Evolutionary conservation across 2,329 filamentous ascomycete genomes (phyloP).

Genomic region (Penicillium hesseltinei): DNA sequence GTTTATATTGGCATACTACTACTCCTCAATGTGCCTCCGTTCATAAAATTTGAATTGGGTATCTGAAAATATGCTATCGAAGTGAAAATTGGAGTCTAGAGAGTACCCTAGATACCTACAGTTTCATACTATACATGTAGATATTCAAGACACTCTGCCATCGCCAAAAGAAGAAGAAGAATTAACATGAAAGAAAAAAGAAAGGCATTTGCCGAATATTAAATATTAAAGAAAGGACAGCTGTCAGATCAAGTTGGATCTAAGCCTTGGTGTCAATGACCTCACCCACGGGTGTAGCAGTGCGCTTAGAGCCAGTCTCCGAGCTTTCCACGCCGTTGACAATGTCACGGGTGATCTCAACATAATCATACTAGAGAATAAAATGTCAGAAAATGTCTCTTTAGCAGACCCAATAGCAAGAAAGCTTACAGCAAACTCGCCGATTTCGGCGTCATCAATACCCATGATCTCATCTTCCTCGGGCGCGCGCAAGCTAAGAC

Average conservation of each 20-base stretch:
- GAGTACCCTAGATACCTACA: not conserved
- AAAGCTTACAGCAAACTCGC: constrained; percentile 73
- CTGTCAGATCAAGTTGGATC: not conserved
- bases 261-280: constrained; percentile 28
- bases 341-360: constrained; percentile 75
- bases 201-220: constrained; percentile 1
- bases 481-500: constrained; percentile 68
- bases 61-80: constrained; percentile 8
- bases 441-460: constrained; percentile 86
- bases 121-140: not conserved
- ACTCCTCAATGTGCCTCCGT: not conserved
- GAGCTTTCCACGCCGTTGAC: constrained; percentile 42
- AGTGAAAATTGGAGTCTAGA: not conserved
- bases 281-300: constrained; percentile 26
- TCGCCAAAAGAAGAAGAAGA: not conserved
- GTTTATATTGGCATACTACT: not conserved
- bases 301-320: constrained; percentile 32
- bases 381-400: not conserved
- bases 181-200: not conserved
- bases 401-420: not conserved
- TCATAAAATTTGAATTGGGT: constrained; percentile 10
- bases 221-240: constrained; percentile 9
- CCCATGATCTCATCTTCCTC: constrained; percentile 80
- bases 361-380: constrained; percentile 71
- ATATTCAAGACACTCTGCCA: not conserved